Evolutionary conservation across 2,329 filamentous ascomycete species (phyloP).

Genomic region (Parafenestella ontariensis): DNA sequence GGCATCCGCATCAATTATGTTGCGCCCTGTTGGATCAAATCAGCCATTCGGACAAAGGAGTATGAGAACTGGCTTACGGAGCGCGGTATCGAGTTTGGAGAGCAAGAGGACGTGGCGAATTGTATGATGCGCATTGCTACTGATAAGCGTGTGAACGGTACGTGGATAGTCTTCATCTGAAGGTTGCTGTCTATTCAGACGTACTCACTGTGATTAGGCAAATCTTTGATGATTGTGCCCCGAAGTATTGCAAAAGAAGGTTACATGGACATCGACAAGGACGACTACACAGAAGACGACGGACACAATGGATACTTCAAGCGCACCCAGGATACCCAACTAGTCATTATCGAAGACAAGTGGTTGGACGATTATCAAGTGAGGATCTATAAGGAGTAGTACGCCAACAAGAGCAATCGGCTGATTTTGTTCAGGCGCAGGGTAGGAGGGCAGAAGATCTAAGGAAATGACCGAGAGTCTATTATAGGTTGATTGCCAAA

Average conservation of each 20-base stretch:
- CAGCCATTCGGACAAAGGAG: constrained; percentile 43
- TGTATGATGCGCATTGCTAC: constrained; percentile 45
- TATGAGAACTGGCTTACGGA: constrained; percentile 52
- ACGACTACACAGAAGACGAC: constrained; percentile 48
- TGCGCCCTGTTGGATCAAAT: constrained; percentile 29
- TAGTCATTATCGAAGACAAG: constrained; percentile 53
- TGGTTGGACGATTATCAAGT: constrained; percentile 50
- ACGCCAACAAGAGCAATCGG: neutral
- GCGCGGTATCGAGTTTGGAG: constrained; percentile 50
- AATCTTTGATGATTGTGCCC: constrained; percentile 52
- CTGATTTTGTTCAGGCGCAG: neutral
- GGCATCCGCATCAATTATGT: constrained; percentile 27
- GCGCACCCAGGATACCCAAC: constrained; percentile 48
- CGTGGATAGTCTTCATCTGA: neutral
- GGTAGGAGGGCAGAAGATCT: neutral
- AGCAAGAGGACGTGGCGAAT: constrained; percentile 39
- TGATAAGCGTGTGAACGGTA: constrained; percentile 28
- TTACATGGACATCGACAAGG: constrained; percentile 51
- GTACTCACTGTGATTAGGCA: constrained; percentile 30
- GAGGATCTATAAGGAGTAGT: constrained; percentile 42
- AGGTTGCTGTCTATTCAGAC: neutral
- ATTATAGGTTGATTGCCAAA: too few species aligned
- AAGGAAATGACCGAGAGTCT: too few species aligned
- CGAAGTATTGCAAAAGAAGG: constrained; percentile 49
- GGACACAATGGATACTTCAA: constrained; percentile 45